phyloP scores from a whole-genome alignment of 495 filamentous ascomycete genomes.

The Aspergillus nanangensis region DNA sequence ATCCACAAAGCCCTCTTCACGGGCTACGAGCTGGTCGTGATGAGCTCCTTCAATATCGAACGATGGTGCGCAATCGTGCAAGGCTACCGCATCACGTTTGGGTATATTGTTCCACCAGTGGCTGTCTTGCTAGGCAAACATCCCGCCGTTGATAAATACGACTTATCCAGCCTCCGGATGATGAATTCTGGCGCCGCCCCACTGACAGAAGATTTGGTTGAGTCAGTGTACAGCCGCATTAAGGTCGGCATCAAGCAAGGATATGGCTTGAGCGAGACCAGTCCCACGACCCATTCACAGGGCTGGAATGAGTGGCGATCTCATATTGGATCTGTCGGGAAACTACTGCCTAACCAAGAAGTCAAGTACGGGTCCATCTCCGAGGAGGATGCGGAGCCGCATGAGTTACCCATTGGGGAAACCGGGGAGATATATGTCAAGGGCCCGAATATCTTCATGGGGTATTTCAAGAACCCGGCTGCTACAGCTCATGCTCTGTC shows the following conservation, averaged over 20 bases:
- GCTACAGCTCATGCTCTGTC: constrained; percentile 65
- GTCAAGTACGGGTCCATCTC: constrained; percentile 70
- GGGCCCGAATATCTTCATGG: constrained; percentile 64
- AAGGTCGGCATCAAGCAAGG: constrained; percentile 76
- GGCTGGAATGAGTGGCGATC: constrained; percentile 73
- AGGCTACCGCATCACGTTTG: constrained; percentile 67
- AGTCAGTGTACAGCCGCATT: constrained; percentile 69
- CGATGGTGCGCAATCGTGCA: constrained; percentile 76
- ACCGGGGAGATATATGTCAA: constrained; percentile 61
- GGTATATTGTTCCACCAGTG: constrained; percentile 85
- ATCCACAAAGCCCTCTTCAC: constrained; percentile 60
- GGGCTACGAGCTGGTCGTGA: constrained; percentile 68
- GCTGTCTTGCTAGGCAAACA: constrained; percentile 76
- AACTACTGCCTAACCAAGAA: constrained; percentile 72
- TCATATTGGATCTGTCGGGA: constrained; percentile 75
- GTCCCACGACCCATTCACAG: constrained; percentile 54
- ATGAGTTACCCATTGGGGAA: constrained; percentile 54
- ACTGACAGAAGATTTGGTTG: constrained; percentile 75
- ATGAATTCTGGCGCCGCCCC: constrained; percentile 90
- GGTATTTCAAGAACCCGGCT: constrained; percentile 68
- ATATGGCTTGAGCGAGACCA: constrained; percentile 83
- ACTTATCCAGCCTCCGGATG: constrained; percentile 78
- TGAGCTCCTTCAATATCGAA: constrained; percentile 81
- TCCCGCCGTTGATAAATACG: constrained; percentile 71
- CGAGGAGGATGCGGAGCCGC: constrained; percentile 47